Percentiles rank a stretch among this genome's conserved stretches.
Conservation (phyloP, 164 flowering plant species). For the Annona squamosa region DNA sequence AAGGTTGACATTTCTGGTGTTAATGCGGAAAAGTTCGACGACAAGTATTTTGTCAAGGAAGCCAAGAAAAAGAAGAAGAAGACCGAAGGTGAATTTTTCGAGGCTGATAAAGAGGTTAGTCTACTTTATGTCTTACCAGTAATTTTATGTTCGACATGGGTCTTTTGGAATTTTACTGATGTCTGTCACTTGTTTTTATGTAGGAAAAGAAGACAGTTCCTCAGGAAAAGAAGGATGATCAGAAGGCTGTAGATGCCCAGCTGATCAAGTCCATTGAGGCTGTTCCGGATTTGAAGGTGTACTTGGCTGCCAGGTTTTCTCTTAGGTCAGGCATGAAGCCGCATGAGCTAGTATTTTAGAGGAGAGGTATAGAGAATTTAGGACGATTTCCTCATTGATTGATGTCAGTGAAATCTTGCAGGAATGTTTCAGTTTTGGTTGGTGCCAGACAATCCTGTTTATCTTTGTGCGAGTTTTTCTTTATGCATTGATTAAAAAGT, state of each 20-base stretch:
- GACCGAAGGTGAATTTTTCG: slow-evolving; percentile 76
- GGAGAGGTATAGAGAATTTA: neutral
- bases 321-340: slow-evolving; percentile 73
- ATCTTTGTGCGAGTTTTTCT: neutral
- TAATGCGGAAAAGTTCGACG: slow-evolving; percentile 58
- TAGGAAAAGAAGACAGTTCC: slow-evolving; percentile 62
- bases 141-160: neutral
- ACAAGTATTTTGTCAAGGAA: slow-evolving; percentile 65
- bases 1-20: slow-evolving; percentile 73
- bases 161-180: neutral
- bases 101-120: slow-evolving; percentile 64
- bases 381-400: neutral
- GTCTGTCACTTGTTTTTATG: slow-evolving; percentile 2
- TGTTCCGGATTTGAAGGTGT: slow-evolving; percentile 59
- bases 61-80: slow-evolving; percentile 62
- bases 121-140: neutral
- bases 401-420: neutral
- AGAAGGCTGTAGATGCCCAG: slow-evolving; percentile 46
- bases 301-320: slow-evolving; percentile 52
- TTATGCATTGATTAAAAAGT: too few species aligned
- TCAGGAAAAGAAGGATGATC: slow-evolving; percentile 59
- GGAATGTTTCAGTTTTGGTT: neutral
- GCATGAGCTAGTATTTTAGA: slow-evolving; percentile 66
- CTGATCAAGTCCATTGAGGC: slow-evolving; percentile 49
- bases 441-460: neutral